A percentile compares a stretch with the other conserved stretches of the same genome.
Evolutionary conservation across 768 basidiomycete genomes (phyloP).

Genomic region (Russula virescens): DNA sequence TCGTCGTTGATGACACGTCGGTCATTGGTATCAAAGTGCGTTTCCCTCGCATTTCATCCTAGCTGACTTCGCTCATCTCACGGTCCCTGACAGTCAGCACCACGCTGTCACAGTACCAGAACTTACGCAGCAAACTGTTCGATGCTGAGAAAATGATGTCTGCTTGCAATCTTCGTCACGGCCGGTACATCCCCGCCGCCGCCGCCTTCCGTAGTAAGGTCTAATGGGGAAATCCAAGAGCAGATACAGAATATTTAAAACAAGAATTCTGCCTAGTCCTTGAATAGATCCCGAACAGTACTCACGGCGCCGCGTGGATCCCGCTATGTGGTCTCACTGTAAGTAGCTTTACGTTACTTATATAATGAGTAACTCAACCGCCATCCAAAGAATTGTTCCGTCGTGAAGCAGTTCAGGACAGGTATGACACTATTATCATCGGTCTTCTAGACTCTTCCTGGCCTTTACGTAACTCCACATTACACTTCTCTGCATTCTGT

Average conservation of each 20-base stretch:
- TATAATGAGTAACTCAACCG: no score
- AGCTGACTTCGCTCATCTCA: conserved; percentile 92
- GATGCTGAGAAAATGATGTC: conserved; percentile 99
- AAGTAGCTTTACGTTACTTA: no score
- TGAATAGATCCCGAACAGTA: no score
- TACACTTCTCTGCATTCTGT: conserved; percentile 24
- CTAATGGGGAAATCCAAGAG: no score
- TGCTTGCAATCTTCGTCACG: conserved; percentile 93
- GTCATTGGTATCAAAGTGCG: conserved; percentile 53
- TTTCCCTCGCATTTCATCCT: conserved; percentile 99
- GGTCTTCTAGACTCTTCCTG: conserved; percentile 13
- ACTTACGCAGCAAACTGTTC: conserved; percentile 98
- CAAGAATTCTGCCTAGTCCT: no score
- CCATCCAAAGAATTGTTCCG: no score
- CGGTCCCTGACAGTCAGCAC: conserved; percentile 91
- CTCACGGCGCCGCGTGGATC: no score
- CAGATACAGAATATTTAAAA: no score
- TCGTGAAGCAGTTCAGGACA: conserved; percentile 60
- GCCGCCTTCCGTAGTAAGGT: conserved; percentile 99
- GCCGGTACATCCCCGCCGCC: conserved; percentile 95
- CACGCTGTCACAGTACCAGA: conserved; percentile 97
- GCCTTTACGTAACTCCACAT: conserved; percentile 19
- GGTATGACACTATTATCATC: conserved; percentile 32
- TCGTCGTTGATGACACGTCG: background rate
- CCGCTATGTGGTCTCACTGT: no score